These are phyloP conservation scores for Oryza punctata DNA, from an alignment of 176 grass and related monocot genomes.

Conservation along the genomic window DNA sequence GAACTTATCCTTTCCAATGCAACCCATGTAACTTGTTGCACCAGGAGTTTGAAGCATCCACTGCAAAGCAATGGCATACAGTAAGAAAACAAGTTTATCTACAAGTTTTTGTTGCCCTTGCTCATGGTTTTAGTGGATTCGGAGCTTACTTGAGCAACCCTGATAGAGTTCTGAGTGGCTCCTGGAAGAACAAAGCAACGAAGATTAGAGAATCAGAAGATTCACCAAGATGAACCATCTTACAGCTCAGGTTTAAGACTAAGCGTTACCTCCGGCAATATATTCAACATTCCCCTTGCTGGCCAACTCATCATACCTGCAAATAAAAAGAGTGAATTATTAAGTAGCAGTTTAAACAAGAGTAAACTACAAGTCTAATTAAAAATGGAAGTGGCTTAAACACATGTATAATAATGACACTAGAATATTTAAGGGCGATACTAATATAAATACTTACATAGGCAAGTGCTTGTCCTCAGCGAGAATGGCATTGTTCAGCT, in stretches of 20 bases:
- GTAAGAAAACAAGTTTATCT: conserved; percentile 31
- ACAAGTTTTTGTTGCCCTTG: conserved; percentile 18
- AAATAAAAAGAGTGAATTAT: neutral
- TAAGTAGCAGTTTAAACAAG: neutral
- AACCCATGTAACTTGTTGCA: conserved; percentile 94
- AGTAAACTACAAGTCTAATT: neutral
- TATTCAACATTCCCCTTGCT: conserved; percentile 86
- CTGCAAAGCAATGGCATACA: conserved; percentile 48
- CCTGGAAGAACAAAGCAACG: conserved; percentile 54
- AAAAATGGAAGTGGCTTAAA: too few relatives aligned
- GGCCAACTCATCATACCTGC: conserved; percentile 91
- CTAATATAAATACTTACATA: conserved; percentile 58
- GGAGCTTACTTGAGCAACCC: conserved; percentile 88
- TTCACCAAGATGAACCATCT: neutral
- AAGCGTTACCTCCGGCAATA: conserved; percentile 81
- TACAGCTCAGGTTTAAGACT: neutral
- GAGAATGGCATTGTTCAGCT: conserved; percentile 88
- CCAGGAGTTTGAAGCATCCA: conserved; percentile 98
- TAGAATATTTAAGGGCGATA: neutral
- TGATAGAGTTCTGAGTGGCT: conserved; percentile 96
- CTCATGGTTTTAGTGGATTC: conserved; percentile 7
- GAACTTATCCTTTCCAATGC: conserved; percentile 95
- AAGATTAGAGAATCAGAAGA: conserved; percentile 23
- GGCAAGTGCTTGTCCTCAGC: conserved; percentile 86
- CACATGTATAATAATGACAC: neutral